These are phyloP conservation scores for Quercus aquifolioides DNA, from an alignment of 306 rosid species.

Conservation along the genomic window DNA sequence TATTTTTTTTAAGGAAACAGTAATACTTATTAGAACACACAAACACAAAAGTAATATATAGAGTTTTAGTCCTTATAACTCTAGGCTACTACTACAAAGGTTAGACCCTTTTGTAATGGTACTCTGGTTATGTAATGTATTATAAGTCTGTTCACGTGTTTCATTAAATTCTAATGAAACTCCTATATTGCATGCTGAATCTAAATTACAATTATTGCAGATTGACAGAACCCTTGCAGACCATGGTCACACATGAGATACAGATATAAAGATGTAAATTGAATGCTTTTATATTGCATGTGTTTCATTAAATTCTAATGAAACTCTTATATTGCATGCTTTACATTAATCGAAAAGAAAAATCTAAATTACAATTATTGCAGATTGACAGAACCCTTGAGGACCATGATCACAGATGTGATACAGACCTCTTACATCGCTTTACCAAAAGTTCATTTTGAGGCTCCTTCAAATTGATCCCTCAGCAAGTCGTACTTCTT, in stretches of 20 bases:
- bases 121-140: too few species aligned
- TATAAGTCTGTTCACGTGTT: too few species aligned
- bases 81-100: rapidly evolving
- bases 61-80: too few species aligned
- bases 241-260: background rate
- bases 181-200: background rate
- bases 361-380: background rate
- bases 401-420: background rate
- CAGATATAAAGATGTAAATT: too few species aligned
- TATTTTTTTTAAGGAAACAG: too few species aligned
- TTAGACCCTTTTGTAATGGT: rapidly evolving
- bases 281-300: too few species aligned
- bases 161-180: too few species aligned
- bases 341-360: background rate
- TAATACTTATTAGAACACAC: too few species aligned
- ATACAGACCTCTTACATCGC: background rate
- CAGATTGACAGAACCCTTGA: background rate
- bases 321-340: too few species aligned
- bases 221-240: background rate
- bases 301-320: too few species aligned
- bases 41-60: too few species aligned
- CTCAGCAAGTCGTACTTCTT: conserved; percentile 78
- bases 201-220: background rate
- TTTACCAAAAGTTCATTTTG: conserved; percentile 37
- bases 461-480: conserved; percentile 84